Conservation (phyloP, 1,284 basidiomycete genomes). For the Salmacisia buchloeana region DNA sequence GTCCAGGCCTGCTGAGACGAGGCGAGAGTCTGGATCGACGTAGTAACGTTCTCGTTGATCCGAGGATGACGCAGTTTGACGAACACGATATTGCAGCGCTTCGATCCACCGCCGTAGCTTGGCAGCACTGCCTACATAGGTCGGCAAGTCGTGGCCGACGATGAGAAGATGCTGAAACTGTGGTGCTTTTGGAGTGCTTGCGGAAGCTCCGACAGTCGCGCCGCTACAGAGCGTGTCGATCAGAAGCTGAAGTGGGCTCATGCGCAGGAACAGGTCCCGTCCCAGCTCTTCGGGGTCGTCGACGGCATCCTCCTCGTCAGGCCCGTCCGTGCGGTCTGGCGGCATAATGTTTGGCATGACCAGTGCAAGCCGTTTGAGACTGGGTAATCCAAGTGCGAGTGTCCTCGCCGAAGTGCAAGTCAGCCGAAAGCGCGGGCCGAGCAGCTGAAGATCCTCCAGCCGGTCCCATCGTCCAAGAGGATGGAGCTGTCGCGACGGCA, state of each 20-base stretch:
- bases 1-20: neutral
- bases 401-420: constrained; percentile 3
- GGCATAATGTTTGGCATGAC: constrained; percentile 9
- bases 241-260: constrained; percentile 1
- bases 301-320: neutral
- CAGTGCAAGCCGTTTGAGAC: neutral
- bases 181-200: neutral
- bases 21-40: neutral
- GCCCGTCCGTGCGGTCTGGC: neutral
- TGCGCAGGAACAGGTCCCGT: neutral
- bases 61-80: neutral
- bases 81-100: neutral
- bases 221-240: neutral
- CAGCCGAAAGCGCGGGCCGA: constrained; percentile 3
- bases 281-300: neutral
- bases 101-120: constrained; percentile 5
- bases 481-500: neutral
- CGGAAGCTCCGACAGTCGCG: neutral
- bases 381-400: neutral
- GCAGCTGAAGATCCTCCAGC: neutral
- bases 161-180: constrained; percentile 2
- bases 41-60: neutral
- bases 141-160: neutral
- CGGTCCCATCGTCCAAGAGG: constrained; percentile 3
- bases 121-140: neutral